Evolutionary conservation across 78 protist genomes (phyloP).

Genomic region (Monocercomonoides exilis): DNA sequence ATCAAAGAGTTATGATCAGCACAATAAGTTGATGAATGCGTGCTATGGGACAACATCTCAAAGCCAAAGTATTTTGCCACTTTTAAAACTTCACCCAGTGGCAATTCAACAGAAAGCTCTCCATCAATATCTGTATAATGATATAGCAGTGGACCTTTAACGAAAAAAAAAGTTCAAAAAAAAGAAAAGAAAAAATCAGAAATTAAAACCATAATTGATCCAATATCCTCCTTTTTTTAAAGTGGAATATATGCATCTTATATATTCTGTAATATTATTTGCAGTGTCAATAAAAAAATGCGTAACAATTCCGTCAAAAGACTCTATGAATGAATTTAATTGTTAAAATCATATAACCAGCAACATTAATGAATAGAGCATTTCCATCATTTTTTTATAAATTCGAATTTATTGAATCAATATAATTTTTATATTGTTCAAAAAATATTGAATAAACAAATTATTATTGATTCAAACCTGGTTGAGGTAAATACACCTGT

Average conservation of each 20-base stretch:
- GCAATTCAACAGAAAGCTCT: background rate
- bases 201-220: background rate
- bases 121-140: background rate
- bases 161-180: background rate
- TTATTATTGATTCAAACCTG: no score
- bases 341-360: background rate
- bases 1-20: background rate
- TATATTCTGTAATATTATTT: background rate
- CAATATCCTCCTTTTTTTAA: background rate
- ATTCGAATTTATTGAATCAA: no score
- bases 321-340: background rate
- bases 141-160: background rate
- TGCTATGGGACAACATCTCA: background rate
- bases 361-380: no score
- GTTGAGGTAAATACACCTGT: background rate
- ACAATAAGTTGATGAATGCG: background rate
- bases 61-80: background rate
- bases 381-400: no score
- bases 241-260: background rate
- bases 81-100: background rate
- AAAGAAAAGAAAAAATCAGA: background rate
- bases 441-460: no score
- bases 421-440: no score
- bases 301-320: background rate
- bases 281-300: background rate